Percentiles rank a stretch among this genome's conserved stretches.
These are phyloP conservation scores for Pinus taeda DNA, from an alignment of 75 land plant species.

Conservation along the genomic window DNA sequence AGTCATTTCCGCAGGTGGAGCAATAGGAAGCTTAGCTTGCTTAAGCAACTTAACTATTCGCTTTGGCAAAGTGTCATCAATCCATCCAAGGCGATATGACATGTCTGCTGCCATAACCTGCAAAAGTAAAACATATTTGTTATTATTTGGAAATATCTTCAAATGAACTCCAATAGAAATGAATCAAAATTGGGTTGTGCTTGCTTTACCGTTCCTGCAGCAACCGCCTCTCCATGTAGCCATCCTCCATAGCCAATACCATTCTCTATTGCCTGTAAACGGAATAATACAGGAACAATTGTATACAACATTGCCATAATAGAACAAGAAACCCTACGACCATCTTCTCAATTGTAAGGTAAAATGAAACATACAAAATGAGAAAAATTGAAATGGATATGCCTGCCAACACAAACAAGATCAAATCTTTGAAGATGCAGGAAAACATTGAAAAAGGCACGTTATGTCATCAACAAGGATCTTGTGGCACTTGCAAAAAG, in stretches of 20 bases:
- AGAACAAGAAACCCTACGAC: not conserved
- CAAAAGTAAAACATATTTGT: not conserved
- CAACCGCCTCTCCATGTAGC: slow-evolving; percentile 98
- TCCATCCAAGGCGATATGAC: slow-evolving; percentile 93
- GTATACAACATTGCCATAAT: not conserved
- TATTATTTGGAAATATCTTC: not conserved
- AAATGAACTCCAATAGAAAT: not conserved
- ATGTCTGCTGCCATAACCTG: slow-evolving; percentile 97
- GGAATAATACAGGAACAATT: not conserved
- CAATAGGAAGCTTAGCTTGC: slow-evolving; percentile 67
- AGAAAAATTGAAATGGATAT: not conserved
- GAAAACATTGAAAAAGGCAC: not conserved
- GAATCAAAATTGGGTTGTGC: not conserved
- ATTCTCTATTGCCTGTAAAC: slow-evolving; percentile 85
- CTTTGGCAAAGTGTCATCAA: slow-evolving; percentile 65
- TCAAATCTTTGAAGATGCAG: not conserved
- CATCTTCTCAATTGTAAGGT: not conserved
- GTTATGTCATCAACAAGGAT: not conserved
- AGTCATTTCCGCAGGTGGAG: slow-evolving; percentile 78
- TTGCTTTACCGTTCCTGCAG: slow-evolving; percentile 78
- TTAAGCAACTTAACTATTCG: slow-evolving; percentile 50
- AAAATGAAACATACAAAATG: not conserved
- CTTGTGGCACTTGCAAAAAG: not conserved
- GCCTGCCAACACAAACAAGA: not conserved
- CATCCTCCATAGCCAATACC: slow-evolving; percentile 93